Percentiles rank a stretch among this genome's conserved stretches.
phyloP scores from a whole-genome alignment of 169 alveolate genomes.

The Plasmodium gallinaceum region DNA sequence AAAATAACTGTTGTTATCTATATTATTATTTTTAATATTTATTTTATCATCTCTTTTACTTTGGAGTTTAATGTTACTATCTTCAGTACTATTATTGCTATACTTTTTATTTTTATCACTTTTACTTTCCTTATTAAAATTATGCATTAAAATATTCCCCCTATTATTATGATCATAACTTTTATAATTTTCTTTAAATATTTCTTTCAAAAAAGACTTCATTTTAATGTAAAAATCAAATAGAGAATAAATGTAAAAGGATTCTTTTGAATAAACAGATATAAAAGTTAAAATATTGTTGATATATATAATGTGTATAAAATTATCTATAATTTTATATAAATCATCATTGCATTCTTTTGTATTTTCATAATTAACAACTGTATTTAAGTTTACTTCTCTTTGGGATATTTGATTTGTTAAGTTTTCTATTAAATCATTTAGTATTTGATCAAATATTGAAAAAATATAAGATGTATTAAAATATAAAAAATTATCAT shows the following conservation, averaged over 20 bases:
- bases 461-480: background rate
- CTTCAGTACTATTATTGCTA: background rate
- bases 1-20: no score
- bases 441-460: slow-evolving; percentile 4
- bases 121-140: background rate
- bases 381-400: background rate
- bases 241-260: background rate
- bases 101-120: background rate
- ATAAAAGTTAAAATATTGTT: slow-evolving; percentile 13
- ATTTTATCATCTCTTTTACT: no score
- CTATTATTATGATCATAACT: background rate
- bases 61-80: background rate
- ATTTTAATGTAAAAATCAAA: slow-evolving; percentile 12
- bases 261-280: slow-evolving; percentile 14
- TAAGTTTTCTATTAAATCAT: background rate
- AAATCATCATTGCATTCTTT: background rate
- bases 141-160: background rate
- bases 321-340: background rate
- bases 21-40: no score
- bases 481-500: slow-evolving; percentile 8
- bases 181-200: background rate
- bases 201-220: background rate
- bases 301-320: slow-evolving; percentile 8
- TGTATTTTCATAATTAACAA: background rate
- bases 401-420: background rate